Evolutionary conservation across 805 yeast genomes (phyloP).

Genomic region (Naumovozyma castellii): DNA sequence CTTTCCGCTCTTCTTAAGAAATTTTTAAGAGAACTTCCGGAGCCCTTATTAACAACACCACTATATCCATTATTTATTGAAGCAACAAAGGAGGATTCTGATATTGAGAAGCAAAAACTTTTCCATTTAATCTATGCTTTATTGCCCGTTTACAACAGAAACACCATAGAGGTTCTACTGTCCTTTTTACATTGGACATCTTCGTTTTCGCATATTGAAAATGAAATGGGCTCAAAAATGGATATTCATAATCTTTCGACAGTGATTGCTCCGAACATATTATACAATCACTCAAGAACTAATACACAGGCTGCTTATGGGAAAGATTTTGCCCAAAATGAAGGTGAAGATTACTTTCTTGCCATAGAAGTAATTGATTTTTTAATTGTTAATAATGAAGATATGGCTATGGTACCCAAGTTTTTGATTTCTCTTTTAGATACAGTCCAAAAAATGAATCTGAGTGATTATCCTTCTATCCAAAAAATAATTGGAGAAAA

Average conservation of each 20-base stretch:
- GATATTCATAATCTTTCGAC: slow-evolving; percentile 92
- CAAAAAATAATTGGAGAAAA: slow-evolving; percentile 11
- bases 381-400: slow-evolving; percentile 72
- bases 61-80: slow-evolving; percentile 73
- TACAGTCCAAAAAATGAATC: slow-evolving; percentile 15
- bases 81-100: slow-evolving; percentile 47
- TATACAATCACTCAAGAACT: slow-evolving; percentile 28
- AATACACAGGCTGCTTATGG: slow-evolving; percentile 25
- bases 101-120: slow-evolving; percentile 39
- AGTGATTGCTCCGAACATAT: slow-evolving; percentile 85
- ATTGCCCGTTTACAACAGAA: slow-evolving; percentile 75
- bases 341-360: slow-evolving; percentile 67
- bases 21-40: slow-evolving; percentile 86
- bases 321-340: slow-evolving; percentile 34
- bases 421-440: slow-evolving; percentile 47
- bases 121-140: slow-evolving; percentile 61
- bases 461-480: slow-evolving; percentile 13
- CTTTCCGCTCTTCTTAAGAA: slow-evolving; percentile 87
- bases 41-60: slow-evolving; percentile 70
- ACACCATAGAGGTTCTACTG: slow-evolving; percentile 74
- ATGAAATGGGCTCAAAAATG: slow-evolving; percentile 89
- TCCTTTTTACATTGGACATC: slow-evolving; percentile 92
- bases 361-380: slow-evolving; percentile 87
- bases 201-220: slow-evolving; percentile 87
- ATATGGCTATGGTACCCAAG: slow-evolving; percentile 65